Evolutionary conservation across 164 flowering plant genomes (phyloP).

Genomic region (Nymphaea thermarum): DNA sequence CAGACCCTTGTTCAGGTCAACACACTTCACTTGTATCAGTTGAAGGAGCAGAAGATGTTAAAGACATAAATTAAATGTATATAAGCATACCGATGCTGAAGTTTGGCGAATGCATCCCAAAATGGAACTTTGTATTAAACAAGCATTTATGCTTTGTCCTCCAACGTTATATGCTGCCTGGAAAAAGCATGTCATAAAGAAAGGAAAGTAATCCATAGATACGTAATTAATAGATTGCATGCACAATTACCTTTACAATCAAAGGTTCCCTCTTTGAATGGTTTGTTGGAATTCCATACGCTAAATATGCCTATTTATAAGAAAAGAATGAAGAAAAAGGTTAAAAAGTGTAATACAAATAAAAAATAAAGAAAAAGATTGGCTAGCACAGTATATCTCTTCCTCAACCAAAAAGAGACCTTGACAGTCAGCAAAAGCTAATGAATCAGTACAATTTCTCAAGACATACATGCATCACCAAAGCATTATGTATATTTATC

Average conservation of each 20-base stretch:
- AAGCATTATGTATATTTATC: slow-evolving; percentile 66
- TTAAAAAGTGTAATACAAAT: too few relatives aligned
- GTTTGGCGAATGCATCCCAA: slow-evolving; percentile 34
- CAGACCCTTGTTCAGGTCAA: too few relatives aligned
- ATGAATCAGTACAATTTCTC: background rate
- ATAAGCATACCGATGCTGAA: slow-evolving; percentile 34
- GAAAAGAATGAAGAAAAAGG: background rate
- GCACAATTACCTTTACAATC: slow-evolving; percentile 30
- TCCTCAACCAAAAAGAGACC: too few relatives aligned
- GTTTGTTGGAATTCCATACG: slow-evolving; percentile 31
- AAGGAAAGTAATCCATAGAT: background rate
- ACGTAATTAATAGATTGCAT: background rate
- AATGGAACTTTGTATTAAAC: slow-evolving; percentile 38
- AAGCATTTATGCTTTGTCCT: slow-evolving; percentile 46
- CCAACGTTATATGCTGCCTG: slow-evolving; percentile 78
- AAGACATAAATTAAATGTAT: background rate
- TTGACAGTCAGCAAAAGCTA: too few relatives aligned
- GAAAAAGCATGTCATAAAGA: slow-evolving; percentile 2
- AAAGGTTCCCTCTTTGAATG: slow-evolving; percentile 19
- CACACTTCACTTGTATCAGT: too few relatives aligned
- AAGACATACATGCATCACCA: slow-evolving; percentile 52
- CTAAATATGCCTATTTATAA: slow-evolving; percentile 48
- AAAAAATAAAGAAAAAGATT: background rate
- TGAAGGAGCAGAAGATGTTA: background rate
- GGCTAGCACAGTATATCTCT: background rate